Conservation (phyloP, 2,329 filamentous ascomycete genomes). For the Talaromyces sp. region DNA sequence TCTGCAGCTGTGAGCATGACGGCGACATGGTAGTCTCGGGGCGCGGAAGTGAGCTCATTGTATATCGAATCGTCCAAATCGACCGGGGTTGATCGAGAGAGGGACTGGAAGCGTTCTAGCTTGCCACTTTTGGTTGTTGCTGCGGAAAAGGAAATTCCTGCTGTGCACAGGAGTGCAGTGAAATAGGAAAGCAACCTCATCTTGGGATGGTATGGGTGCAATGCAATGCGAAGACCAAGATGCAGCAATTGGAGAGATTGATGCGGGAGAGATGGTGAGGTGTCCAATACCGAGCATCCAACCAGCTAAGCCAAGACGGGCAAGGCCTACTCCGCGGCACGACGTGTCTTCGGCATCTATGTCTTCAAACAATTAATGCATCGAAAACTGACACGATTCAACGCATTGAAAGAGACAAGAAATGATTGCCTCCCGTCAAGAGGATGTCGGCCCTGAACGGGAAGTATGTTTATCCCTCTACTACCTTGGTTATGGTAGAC, state of each 20-base stretch:
- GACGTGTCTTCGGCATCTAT: constrained; percentile 3
- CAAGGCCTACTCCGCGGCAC: not conserved
- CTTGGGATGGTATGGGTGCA: not conserved
- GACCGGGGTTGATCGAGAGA: constrained; percentile 63
- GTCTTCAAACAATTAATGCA: too few relatives aligned
- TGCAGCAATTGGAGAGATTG: not conserved
- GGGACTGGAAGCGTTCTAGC: constrained; percentile 66
- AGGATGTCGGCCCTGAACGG: constrained; percentile 14
- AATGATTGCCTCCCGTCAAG: constrained; percentile 7
- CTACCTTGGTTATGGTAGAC: not conserved
- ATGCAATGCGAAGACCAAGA: not conserved
- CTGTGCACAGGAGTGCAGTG: constrained; percentile 37
- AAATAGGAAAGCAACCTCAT: constrained; percentile 31
- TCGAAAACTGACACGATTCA: not conserved
- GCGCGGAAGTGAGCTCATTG: constrained; percentile 65
- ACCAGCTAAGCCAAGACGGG: not conserved
- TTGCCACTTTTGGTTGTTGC: constrained; percentile 58
- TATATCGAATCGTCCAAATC: constrained; percentile 75
- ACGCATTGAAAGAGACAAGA: not conserved
- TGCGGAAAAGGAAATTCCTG: constrained; percentile 26
- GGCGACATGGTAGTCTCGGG: constrained; percentile 76
- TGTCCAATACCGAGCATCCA: constrained; percentile 6
- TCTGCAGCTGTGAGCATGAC: constrained; percentile 86
- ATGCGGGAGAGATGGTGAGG: constrained; percentile 4
- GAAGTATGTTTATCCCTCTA: constrained; percentile 20